Base-by-base conservation (phyloP, 2,329 filamentous ascomycete genomes). In the Neofusicoccum sp. region DNA sequence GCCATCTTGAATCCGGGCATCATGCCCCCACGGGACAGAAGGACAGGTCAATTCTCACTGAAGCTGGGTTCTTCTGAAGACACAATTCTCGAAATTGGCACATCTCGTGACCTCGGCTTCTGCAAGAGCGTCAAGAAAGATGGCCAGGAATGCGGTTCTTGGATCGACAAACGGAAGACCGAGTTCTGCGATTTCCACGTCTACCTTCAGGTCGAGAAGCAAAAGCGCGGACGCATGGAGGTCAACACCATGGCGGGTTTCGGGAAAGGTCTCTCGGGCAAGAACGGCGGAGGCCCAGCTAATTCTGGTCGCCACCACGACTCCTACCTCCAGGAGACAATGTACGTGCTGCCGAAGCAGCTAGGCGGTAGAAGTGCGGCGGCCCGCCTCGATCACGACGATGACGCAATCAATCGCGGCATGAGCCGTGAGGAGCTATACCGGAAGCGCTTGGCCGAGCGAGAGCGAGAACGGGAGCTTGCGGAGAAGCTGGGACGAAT, bases 121-220 rank as follows among this genome's bases (percentile, higher is more conserved):
- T 99, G 95, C 78, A 92, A 93, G 73, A 87, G 88, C 6, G 80
- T 92, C 66, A 92, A 91, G 74, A 94, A 91, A 71, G 92, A 97
- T 72, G 94, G 95, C 43, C 85, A 90, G 63, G 79, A 84, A 50
- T 99, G 95, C 76, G 87, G 85, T 37, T 80, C 85, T 33, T 99
- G 95, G 95, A 84, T 99, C 64, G 94, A 99, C 75, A 87, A 86
- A 67, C 87, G 92, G 60, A 91, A 93, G 70, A 97, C 93, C 0
- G 89, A 96, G 69, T 92, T 90, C 73, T 99, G 95, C 78, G 93
- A 97, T 67, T 99, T 90, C 69, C 95, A 99, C 76, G 87, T 96
- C 68, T 93, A 96, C 69, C 81, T 92, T 31, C 89, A 92, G 31
- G 80, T 98, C 3, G 85, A 88, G 61, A 93, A 91, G 72, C 85